Evolutionary conservation across 371 early-diverging fungal genomes (phyloP).

Genomic region (Rhizopus sp.): DNA sequence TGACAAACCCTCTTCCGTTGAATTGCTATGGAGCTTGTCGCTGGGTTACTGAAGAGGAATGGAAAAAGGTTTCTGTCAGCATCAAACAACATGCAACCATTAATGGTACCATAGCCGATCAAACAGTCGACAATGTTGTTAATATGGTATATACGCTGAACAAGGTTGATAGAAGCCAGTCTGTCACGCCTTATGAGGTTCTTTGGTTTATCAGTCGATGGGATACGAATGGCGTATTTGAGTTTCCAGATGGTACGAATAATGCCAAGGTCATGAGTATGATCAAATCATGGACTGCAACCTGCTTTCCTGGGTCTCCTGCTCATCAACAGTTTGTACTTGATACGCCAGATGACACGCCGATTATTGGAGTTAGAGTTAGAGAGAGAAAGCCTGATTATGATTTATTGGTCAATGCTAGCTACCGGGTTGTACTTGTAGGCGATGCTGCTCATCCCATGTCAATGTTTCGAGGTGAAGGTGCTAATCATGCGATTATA

Average conservation of each 20-base stretch:
- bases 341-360: conserved; percentile 3
- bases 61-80: not conserved
- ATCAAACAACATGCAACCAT: not conserved
- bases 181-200: conserved; percentile 1
- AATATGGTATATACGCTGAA: conserved; percentile 5
- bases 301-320: conserved; percentile 1
- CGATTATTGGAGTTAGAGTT: not conserved
- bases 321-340: not conserved
- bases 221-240: not conserved
- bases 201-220: not conserved
- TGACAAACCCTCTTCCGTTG: not conserved
- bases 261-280: conserved; percentile 1
- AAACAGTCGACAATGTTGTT: not conserved
- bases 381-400: conserved; percentile 13
- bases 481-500: conserved; percentile 41
- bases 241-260: not conserved
- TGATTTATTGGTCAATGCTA: not conserved
- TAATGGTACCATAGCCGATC: not conserved
- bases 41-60: conserved; percentile 16
- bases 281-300: conserved; percentile 4
- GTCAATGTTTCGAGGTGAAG: conserved; percentile 26
- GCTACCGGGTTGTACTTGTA: conserved; percentile 4
- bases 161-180: conserved; percentile 5
- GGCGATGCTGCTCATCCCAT: conserved; percentile 25
- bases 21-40: conserved; percentile 1